Base-by-base conservation (phyloP, 1,284 basidiomycete species). In the Wallemia mellicola region DNA sequence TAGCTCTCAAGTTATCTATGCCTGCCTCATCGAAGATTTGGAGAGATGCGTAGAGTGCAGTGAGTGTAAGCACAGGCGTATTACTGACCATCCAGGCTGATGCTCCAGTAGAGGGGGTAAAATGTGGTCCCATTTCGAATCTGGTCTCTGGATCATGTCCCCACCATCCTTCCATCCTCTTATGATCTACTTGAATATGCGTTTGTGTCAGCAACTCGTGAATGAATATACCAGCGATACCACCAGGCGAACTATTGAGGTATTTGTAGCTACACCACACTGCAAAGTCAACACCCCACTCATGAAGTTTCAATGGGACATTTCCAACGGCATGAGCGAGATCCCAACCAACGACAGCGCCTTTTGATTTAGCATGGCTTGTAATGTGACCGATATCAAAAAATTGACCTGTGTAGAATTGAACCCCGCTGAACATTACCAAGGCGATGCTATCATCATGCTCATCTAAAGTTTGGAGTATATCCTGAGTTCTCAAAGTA, bases 401-500 rank as follows among this genome's bases (percentile, higher is more conserved):
- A 69, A 76, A 79, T 71, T 98, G 91, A n/a, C 91, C 94, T 14
- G 88, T 92, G 71, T 95, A 96, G 73, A 91, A 98, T 70, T 98
- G 92, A 14, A 94, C 78, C 0, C 87, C 86, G 60, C 82, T 81
- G 67, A 95, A 83, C 63, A 92, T 77, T 60, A 95, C 86, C 58
- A 95, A 75, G 25, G 89, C 84, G 64, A 94, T 86, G 63, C 77
- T 74, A 57, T 74, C 71, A 22, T 83, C 84, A 68, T 89, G 77
- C 64, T 77, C 75, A 59, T 79, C 77, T 65, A 99, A 80, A 33
- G 74, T 73, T 55, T 76, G 73, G 22, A 96, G 72, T 64, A 98
- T 92, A 71, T 98, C 94, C 66, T 85, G 80, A 64, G 84, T 83
- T 63, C 87, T 78, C 61, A 99, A 77, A n/a, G 75, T 81, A 68